Evolutionary conservation across 305 asterid genomes (phyloP), one percentile per base, ranked within the genome.

Genomic region (Petunia hybrid): DNA sequence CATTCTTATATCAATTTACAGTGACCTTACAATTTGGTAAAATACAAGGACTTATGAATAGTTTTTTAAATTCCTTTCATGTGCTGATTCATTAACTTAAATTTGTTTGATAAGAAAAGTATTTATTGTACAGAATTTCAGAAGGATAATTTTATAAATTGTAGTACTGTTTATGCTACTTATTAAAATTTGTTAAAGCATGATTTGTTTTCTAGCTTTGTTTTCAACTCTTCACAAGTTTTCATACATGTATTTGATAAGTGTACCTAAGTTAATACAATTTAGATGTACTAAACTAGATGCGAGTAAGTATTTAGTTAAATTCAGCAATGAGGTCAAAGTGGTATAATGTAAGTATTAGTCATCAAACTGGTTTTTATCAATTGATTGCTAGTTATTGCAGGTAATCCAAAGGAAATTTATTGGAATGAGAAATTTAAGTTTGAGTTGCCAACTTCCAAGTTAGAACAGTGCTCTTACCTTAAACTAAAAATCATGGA

Each of bases 371-470:
- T 36, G 39, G 4, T 14, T 39, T 41, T 62, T 53, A 53, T 62
- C 5, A 43, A 4, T 31, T 9, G 7, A 77, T 59, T 10, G 40
- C 66, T 51, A 13, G 31, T 14, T 80, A 8, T 7, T 77, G 82
- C 91, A 95, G 97, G 85, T 48, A 80, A 79, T 41, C 80, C 78
- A 8, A 87, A 85, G 13, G 90, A 87, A 81, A 80, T 90, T 69
- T 88, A 79, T 82, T 93, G 93, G 98, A 93, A 93, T 4, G 90
- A 93, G 67, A 92, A 93, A 40, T 80, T 92, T 56, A 83, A 71
- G 46, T 91, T 92, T 66, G 88, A 87, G 81, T 45, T 92, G 78
- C 85, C 90, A 55, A 65, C 83, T 8, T 16, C 86, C 2, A 90
- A 89, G 51, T n/a, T 84, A 80, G 89, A 93, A 62, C 61, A 84